Evolutionary conservation across 2,329 filamentous ascomycete species (phyloP), one percentile per base, ranked within the genome.

Genomic region (Aspergillus viridinutans): DNA sequence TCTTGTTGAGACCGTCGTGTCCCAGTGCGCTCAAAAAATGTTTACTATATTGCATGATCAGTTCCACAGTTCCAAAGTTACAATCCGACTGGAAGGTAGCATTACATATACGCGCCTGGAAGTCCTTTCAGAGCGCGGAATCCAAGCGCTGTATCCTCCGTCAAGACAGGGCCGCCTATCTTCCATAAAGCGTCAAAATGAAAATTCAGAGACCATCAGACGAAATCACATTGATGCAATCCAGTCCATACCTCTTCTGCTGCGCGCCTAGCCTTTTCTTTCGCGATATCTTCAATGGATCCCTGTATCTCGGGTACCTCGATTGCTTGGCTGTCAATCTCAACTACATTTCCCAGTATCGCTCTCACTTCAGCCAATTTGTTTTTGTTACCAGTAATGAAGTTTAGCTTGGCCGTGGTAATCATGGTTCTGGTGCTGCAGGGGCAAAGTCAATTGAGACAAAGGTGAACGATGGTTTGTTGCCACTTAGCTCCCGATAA

Each of bases 321-420:
- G 29, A 97, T 76, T 38, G 84, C 80, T 73, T 90, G 85, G 75
- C 82, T 93, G 55, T 84, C 82, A 45, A 99, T 82, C 61, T 87
- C 80, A 63, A 97, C 88, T 35, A 79, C 77, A 57, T 83, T 84
- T 8, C 88, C 86, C 3, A 99, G 83, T 66, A 99, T 97, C 20
- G 89, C 88, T 74, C 90, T 86, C 64, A 96, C 92, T 79, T 99
- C 94, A 56, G 82, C 79, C 55, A 99, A 83, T 79, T 99, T 99
- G 80, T 96, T 95, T 69, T 88, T 86, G 77, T 99, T 99, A 75
- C 93, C 90, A 1, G 93, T 97, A 72, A 99, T 96, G 80, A 99
- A 99, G 76, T 95, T 92, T 63, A 99, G 79, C 20, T 69, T 71
- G 61, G 80, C 76, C 63, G 80, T 78, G 47, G 77, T 73, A 50